Base-by-base conservation (phyloP, 2,329 filamentous ascomycete genomes). In the Stachybotrys elegans region DNA sequence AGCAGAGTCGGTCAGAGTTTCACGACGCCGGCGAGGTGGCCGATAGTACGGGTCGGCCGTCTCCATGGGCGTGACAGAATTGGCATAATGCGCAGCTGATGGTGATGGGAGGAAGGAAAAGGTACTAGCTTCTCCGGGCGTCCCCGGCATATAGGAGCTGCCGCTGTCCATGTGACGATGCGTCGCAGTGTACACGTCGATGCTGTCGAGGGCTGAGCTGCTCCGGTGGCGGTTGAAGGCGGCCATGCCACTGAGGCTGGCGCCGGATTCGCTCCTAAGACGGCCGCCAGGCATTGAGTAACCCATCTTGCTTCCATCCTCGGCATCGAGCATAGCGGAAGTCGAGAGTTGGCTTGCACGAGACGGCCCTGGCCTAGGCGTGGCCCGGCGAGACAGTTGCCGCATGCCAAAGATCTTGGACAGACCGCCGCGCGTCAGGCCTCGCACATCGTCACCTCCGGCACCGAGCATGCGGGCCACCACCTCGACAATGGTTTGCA, bases 331-430 rank as follows among this genome's bases (percentile, higher is more conserved):
- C 78, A 96, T 96, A 16, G 83, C 87, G 25, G 86, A 79, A 51
- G 83, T 89, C 5, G 89, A 95, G 43, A 87, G 76, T 62, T 93
- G 86, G 59, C 89, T 96, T 56, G 86, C 83, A 48, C 89, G 80
- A 7, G 85, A 84, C 20, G 77, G 73, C 14, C 78, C 79, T 48
- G 74, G 76, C 48, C 78, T 79, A 39, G 80, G 80, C 46, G 79
- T 80, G 49, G 78, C 71, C 40, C 90, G 82, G 50, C 86, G 81
- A 12, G 88, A 88, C 32, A 96, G 72, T 63, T 96, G 90, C 38
- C 91, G 86, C 77, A 91, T 89, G 41, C 91, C 91, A 59, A 96
- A 94, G 37, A 91, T 88, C 68, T 91, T 95, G 53, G 84, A 84
- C 43, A 98, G 73, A 8, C 90, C 92, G 57, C 93, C 92, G 60